phyloP scores from a whole-genome alignment of 441 rosid genomes.

The California macrophylla region DNA sequence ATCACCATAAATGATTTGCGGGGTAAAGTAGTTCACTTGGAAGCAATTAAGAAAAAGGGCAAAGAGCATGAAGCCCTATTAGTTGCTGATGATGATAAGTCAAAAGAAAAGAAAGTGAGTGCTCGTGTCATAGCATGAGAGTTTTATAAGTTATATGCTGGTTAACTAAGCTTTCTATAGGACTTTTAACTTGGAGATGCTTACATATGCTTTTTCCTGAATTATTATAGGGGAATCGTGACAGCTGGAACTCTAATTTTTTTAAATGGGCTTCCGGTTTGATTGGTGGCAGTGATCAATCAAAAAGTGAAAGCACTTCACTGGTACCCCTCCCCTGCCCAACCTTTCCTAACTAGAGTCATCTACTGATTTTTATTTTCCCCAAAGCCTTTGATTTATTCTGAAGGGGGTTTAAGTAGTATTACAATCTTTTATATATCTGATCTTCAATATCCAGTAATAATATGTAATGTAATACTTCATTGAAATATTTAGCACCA shows the following conservation, averaged over 20 bases:
- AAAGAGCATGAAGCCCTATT: constrained; percentile 86
- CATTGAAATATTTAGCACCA: neutral
- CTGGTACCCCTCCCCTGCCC: constrained; percentile 20
- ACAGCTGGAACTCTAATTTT: constrained; percentile 79
- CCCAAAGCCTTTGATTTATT: neutral
- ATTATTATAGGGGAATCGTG: constrained; percentile 36
- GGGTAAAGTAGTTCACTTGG: constrained; percentile 92
- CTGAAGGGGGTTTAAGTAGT: neutral
- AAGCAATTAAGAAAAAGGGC: constrained; percentile 82
- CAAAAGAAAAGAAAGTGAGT: constrained; percentile 45
- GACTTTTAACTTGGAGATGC: constrained; percentile 14
- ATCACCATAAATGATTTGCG: constrained; percentile 81
- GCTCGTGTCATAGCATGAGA: constrained; percentile 12
- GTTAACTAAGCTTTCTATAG: neutral
- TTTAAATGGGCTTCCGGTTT: constrained; percentile 92
- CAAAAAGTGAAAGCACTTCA: constrained; percentile 32
- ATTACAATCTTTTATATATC: neutral
- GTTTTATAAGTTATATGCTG: constrained; percentile 5
- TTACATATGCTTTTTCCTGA: constrained; percentile 13
- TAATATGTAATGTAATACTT: neutral
- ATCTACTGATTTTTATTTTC: neutral
- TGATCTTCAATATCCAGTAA: neutral
- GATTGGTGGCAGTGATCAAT: constrained; percentile 59
- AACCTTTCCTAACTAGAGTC: neutral
- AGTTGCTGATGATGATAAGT: constrained; percentile 50